Evolutionary conservation across 2,329 filamentous ascomycete genomes (phyloP).

Genomic region (Penicillium sp.): DNA sequence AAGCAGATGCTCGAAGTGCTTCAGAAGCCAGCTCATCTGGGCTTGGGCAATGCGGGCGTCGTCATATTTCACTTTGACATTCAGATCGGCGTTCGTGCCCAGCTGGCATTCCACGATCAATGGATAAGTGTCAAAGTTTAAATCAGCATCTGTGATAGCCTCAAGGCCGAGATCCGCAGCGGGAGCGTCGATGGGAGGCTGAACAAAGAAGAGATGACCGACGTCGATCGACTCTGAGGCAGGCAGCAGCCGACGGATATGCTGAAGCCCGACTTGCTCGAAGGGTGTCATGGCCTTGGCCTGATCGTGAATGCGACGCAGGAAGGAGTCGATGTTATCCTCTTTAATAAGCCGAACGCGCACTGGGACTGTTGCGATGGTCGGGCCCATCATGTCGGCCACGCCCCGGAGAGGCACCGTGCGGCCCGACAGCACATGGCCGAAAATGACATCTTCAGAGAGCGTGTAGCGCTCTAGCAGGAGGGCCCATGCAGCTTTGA

Average conservation of each 20-base stretch:
- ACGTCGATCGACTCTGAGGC: neutral
- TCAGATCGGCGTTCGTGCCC: neutral
- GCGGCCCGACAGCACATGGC: neutral
- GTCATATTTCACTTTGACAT: neutral
- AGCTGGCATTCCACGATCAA: conserved; percentile 4
- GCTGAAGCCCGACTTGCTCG: conserved; percentile 2
- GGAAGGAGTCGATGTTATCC: neutral
- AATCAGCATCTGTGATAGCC: neutral
- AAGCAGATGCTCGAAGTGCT: conserved; percentile 4
- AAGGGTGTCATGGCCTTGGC: neutral
- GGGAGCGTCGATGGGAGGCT: neutral
- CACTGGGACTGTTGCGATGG: neutral
- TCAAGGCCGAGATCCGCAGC: neutral
- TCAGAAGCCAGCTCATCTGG: conserved; percentile 1
- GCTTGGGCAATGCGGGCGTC: neutral
- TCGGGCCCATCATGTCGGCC: neutral
- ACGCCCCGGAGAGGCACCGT: neutral
- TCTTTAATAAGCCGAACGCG: neutral
- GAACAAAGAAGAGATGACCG: conserved; percentile 5
- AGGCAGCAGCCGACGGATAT: neutral
- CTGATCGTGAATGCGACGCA: neutral
- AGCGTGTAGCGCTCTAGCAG: neutral
- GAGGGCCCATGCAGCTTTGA: conserved; percentile 2
- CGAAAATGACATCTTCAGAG: neutral
- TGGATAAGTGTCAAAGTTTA: conserved; percentile 1